Evolutionary conservation across 441 rosid genomes (phyloP), one percentile per base, ranked within the genome.

Genomic region (Monsonia emarginata): DNA sequence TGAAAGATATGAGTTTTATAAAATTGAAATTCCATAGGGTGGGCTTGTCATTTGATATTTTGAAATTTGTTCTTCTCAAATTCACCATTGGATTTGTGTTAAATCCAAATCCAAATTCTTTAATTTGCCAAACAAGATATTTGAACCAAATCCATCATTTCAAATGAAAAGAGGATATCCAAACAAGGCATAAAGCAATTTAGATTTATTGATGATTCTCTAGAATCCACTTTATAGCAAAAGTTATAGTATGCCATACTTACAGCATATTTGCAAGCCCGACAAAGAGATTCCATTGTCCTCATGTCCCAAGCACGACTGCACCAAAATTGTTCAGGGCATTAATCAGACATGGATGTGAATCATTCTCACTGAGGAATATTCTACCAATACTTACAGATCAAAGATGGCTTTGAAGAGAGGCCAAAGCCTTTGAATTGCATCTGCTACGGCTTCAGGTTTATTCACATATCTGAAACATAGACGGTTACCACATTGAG

Each of bases 301-400:
- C 95, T 84, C 99, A 87, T 86, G 80, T 91, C 99, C 98, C 99
- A 95, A 69, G 99, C 97, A 83, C 98, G 95, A 76, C 99, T 94
- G 72, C 82, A 81, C 46, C 66, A 72, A 69, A 78, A 72, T 73
- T 58, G 69, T 68, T 63, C 50, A 54, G 63, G 56, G 26, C 60
- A 40, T n/a, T 11, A 71, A 76, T 77, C 36, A 75, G 69, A 56
- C 21, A 48, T 52, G 59, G 59, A 52, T 52, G 9, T 52, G 59
- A 52, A 22, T 52, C 38, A 52, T 52, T 21, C 11, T 22, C 28
- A 21, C 38, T 10, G 9, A 34, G 10, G 59, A 22, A 14, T 54
- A 54, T 2, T 44, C 21, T 16, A 16, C 22, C 61, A 25, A 68
- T 64, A 81, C 96, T 86, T 75, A 95, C 99, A 80, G 71, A 75